These are phyloP conservation scores for Pestalotiopsis sp. DNA, from an alignment of 2,329 filamentous ascomycete genomes.

Conservation along the genomic window DNA sequence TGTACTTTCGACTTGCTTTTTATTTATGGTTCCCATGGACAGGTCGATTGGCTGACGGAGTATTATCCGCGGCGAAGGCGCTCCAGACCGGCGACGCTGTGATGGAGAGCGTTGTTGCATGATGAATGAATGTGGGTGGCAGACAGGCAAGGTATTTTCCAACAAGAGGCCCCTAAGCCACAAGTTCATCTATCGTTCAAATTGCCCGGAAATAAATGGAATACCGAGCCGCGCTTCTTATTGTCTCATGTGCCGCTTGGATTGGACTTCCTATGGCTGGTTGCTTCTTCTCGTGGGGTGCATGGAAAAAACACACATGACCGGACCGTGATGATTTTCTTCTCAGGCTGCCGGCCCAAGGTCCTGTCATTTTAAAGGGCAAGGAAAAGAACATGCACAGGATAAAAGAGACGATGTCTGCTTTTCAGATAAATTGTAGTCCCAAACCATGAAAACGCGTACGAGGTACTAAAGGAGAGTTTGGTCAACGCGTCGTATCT, in stretches of 20 bases:
- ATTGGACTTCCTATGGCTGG: background rate
- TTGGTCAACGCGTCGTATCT: no score
- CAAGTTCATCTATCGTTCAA: background rate
- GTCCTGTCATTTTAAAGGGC: background rate
- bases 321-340: background rate
- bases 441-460: background rate
- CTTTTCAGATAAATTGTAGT: background rate
- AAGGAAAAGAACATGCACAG: background rate
- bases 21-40: no score
- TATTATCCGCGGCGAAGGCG: no score
- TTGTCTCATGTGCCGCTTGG: background rate
- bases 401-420: background rate
- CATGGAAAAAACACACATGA: background rate
- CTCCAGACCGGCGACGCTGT: no score
- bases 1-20: no score
- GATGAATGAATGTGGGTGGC: no score
- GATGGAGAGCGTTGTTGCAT: no score
- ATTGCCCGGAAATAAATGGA: background rate
- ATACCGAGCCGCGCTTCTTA: background rate
- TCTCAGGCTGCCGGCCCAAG: background rate
- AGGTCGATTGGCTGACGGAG: no score
- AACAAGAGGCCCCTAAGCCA: background rate
- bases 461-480: no score
- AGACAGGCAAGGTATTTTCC: background rate
- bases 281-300: background rate